Evolutionary conservation across 768 basidiomycete genomes (phyloP), one percentile per base, ranked within the genome.

Genomic region (Scleroderma citrinum): DNA sequence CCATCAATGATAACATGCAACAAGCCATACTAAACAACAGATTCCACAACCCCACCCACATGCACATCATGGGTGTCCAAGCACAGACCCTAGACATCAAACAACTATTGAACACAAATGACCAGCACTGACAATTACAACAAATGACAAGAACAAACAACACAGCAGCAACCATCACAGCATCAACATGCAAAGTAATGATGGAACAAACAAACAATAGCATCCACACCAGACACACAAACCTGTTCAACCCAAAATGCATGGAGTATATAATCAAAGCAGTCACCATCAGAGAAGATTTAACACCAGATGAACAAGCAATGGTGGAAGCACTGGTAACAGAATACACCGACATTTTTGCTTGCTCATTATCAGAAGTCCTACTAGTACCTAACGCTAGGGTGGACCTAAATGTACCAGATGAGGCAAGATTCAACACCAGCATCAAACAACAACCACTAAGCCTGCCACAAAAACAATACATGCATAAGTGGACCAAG

Each of bases 221-320:
- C n/a, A 35, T 13, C 5, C 13, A 3, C 14, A 51, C 41, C 0
- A 7, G 41, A 13, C 46, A 41, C 13, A 51, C 17, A 1, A 2
- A 47, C 3, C 46, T 39, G 3, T 43, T 47, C 19, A 47, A 51
- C 4, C 39, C 59, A 2, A 24, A 31, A 7, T 53, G 62, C 0
- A 52, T 65, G 0, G 49, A 39, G 5, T 49, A 53, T 17, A 56
- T 69, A 1, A 42, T 61, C 1, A 23, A 46, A 5, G 38, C 37
- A 3, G 47, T 67, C 16, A 47, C 45, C 2, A 57, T 73, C 1
- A 71, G 72, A 0, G n/a, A 35, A 35, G n/a, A n/a, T n/a, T n/a
- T n/a, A 17, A 35, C 34, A 35, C n/a, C 34, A 35, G n/a, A 12
- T 6, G 34, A 35, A 12, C 12, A 35, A 17, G 12, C 5, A 12